phyloP scores from a whole-genome alignment of 495 filamentous ascomycete species.

The Cudoniella acicularis region DNA sequence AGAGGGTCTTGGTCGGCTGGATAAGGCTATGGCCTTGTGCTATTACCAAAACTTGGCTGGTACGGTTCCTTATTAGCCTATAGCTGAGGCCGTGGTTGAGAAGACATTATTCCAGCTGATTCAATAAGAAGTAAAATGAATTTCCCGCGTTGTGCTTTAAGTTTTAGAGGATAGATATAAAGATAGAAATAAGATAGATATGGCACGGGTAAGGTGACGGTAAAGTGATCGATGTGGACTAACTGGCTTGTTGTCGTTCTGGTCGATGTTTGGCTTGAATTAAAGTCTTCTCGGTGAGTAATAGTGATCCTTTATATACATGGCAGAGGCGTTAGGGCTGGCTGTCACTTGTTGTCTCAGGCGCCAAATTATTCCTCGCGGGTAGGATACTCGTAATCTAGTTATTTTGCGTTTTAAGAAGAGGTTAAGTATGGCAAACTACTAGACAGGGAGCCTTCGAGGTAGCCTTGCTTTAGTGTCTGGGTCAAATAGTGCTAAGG shows the following conservation, averaged over 20 bases:
- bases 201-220: neutral
- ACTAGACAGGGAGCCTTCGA: neutral
- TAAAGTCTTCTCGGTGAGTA: neutral
- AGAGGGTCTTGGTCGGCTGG: neutral
- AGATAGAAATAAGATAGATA: neutral
- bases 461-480: neutral
- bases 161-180: neutral
- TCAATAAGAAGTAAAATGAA: neutral
- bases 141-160: neutral
- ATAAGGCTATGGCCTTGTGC: neutral
- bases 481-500: neutral
- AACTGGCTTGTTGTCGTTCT: neutral
- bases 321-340: neutral
- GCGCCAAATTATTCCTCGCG: neutral
- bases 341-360: neutral
- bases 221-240: neutral
- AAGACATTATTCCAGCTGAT: neutral
- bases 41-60: neutral
- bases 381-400: neutral
- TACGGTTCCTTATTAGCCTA: neutral
- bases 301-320: neutral
- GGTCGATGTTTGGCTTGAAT: neutral
- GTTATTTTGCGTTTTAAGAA: neutral
- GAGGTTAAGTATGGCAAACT: neutral
- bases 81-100: neutral